phyloP scores from a whole-genome alignment of 139 green algal species.

The Tetradesmus lagerheimii region DNA sequence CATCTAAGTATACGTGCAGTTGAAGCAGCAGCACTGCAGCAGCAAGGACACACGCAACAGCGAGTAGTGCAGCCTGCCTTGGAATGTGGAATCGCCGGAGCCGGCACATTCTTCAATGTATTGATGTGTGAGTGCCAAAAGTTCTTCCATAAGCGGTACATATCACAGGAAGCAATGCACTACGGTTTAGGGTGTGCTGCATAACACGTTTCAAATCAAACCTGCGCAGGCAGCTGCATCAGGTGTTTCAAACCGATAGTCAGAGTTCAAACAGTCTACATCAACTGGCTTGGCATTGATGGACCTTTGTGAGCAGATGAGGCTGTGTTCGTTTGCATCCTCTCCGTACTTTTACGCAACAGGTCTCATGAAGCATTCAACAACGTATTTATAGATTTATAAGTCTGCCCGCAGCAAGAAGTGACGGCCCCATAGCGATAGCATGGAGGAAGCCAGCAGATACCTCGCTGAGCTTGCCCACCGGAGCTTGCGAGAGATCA shows the following conservation, averaged over 20 bases:
- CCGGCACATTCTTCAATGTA: neutral
- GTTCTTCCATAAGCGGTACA: too few relatives aligned
- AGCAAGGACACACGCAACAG: neutral
- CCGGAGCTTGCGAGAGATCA: neutral
- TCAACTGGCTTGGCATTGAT: too few relatives aligned
- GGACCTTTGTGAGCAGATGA: neutral
- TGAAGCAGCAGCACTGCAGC: neutral
- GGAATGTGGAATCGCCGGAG: neutral
- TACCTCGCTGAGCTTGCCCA: constrained; percentile 3
- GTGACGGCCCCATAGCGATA: neutral
- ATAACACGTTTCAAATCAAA: neutral
- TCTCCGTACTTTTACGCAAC: neutral
- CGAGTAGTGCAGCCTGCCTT: neutral
- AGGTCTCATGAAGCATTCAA: neutral
- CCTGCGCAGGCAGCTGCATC: neutral
- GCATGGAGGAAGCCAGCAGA: neutral
- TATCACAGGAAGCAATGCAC: too few relatives aligned
- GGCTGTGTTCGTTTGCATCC: neutral
- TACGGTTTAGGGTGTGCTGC: neutral
- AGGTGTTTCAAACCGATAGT: neutral
- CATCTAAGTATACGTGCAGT: neutral
- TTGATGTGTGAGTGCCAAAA: too few relatives aligned
- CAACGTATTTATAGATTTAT: too few relatives aligned
- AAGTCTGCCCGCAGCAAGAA: too few relatives aligned
- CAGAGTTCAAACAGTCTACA: too few relatives aligned